Evolutionary conservation across 2,329 filamentous ascomycete species (phyloP), one percentile per base, ranked within the genome.

Genomic region (Fusarium sp.): DNA sequence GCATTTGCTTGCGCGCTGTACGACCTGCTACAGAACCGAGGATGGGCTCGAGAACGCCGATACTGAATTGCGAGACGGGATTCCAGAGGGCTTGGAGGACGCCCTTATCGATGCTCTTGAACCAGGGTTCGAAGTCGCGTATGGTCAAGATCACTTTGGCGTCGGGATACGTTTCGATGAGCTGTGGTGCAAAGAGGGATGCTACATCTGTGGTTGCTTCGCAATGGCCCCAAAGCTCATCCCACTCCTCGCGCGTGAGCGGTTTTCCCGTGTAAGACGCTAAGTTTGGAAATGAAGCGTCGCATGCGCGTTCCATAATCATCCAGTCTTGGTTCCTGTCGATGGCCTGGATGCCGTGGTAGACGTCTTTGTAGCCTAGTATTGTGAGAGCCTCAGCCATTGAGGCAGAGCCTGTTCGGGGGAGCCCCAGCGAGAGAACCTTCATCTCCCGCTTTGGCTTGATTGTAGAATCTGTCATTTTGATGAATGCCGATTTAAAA

Each of bases 131-230:
- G 30, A 70, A 78, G 37, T 78, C 72, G 4, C 78, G 72, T 7
- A 74, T 62, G 4, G 75, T 74, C 0, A 80, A 65, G 1, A 80
- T 65, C 31, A 80, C 76, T 54, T 78, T 79, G 3, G 78, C 79
- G 0, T 79, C 72, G 0, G 78, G 78, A 10, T 79, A 80, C 0
- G 60, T 55, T 12, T 70, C 51, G 41, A 79, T 75, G 4, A 80
- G 57, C 31, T 75, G 67, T 2, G 72, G 57, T 2, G 69, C 75
- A 54, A 75, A 80, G 5, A 74, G 16, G 4, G 71, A 69, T 0
- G 74, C 75, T 11, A 77, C 36, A 45, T 80, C 78, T 0, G 78
- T 79, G 3, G 57, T 61, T 1, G 72, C 78, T 46, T 80, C 77
- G 52, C 58, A 76, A 13, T 62, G 46, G 0, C 75, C 73, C 52